These are phyloP conservation scores for Chlorella sp. DNA, from an alignment of 139 green algal species.

Conservation along the genomic window DNA sequence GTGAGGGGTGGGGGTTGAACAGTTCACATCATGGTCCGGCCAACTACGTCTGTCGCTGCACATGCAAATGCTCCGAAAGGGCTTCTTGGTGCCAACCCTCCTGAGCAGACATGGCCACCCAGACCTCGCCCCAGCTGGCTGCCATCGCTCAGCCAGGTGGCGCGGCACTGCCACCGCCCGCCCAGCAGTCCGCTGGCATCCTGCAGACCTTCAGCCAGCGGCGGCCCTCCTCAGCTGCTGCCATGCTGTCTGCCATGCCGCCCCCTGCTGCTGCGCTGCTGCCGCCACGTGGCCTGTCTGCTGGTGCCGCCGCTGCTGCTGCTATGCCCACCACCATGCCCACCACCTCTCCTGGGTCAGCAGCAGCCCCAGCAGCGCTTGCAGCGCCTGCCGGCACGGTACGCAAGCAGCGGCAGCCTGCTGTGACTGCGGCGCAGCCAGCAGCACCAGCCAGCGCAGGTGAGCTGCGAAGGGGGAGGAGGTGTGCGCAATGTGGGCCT, in stretches of 20 bases:
- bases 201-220: conserved; percentile 14
- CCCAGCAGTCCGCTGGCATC: not conserved
- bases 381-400: not conserved
- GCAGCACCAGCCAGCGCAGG: not conserved
- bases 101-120: conserved; percentile 22
- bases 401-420: not conserved
- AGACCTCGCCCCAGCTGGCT: conserved; percentile 3
- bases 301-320: not conserved
- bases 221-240: not conserved
- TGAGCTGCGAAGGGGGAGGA: not conserved
- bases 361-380: not conserved
- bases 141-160: not conserved
- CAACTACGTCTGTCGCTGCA: no score
- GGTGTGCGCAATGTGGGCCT: not conserved
- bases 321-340: not conserved
- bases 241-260: not conserved
- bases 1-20: not conserved
- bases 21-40: no score
- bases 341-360: conserved; percentile 7
- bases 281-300: conserved; percentile 1
- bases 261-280: not conserved
- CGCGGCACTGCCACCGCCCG: not conserved
- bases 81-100: no score
- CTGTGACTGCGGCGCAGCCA: no score
- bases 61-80: no score